Conservation (phyloP, 495 filamentous ascomycete genomes). For the Penicillium coprophilum region DNA sequence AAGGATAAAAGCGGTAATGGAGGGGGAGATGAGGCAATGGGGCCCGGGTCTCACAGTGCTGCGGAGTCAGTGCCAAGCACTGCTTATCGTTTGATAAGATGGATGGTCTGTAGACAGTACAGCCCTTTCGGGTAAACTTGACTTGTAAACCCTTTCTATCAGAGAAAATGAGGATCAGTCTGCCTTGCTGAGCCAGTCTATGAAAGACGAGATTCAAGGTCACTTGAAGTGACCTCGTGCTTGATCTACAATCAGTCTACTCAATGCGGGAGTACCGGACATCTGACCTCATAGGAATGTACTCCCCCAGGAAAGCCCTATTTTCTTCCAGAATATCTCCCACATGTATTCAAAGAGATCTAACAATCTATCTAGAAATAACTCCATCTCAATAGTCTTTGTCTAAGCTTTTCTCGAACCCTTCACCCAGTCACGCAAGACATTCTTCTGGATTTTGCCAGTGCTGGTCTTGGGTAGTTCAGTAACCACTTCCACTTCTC, state of each 20-base stretch:
- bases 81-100: constrained; percentile 32
- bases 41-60: constrained; percentile 23
- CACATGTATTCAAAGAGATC: background rate
- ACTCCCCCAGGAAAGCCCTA: background rate
- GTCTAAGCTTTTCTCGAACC: constrained; percentile 24
- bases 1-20: constrained; percentile 23
- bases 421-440: constrained; percentile 83
- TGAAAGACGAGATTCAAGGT: background rate
- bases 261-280: background rate
- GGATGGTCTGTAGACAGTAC: constrained; percentile 7
- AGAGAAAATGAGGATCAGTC: background rate
- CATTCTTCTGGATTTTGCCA: constrained; percentile 95
- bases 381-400: background rate
- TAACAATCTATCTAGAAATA: background rate
- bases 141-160: background rate
- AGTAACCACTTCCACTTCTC: constrained; percentile 83
- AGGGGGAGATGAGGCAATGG: constrained; percentile 31
- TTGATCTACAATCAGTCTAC: constrained; percentile 11
- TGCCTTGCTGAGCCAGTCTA: background rate
- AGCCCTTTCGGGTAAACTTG: background rate
- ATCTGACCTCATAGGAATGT: constrained; percentile 15
- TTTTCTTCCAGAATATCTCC: background rate
- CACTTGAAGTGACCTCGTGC: constrained; percentile 22
- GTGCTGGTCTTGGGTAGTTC: constrained; percentile 97
- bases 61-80: constrained; percentile 28